These are phyloP conservation scores for Oryza officinalis DNA, from an alignment of 176 grass and related monocot genomes.

Conservation along the genomic window DNA sequence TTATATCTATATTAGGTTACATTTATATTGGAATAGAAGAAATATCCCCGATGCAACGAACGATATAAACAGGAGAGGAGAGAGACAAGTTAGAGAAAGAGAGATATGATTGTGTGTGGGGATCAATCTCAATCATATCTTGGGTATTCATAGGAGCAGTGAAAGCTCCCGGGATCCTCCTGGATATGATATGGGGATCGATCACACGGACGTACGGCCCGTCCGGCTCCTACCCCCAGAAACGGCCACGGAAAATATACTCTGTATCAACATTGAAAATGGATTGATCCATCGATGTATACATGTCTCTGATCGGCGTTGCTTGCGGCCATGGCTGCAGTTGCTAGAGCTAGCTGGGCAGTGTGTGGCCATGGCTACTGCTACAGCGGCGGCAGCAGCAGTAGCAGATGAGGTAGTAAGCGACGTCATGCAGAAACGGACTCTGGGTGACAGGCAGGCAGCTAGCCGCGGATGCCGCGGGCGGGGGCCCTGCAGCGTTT, in stretches of 20 bases:
- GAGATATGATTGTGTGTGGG: background rate
- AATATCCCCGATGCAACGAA: too few species aligned
- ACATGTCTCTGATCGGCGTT: too few species aligned
- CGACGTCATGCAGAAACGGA: background rate
- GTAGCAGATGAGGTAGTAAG: background rate
- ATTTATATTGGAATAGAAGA: too few species aligned
- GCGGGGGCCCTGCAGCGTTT: background rate
- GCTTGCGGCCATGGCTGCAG: background rate
- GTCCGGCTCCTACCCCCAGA: background rate
- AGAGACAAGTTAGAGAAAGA: too few species aligned
- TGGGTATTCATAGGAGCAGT: background rate
- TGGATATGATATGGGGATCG: background rate
- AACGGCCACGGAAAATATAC: background rate
- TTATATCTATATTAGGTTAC: too few species aligned
- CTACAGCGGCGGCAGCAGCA: background rate
- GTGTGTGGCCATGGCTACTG: background rate
- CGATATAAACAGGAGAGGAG: too few species aligned
- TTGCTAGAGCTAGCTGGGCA: too few species aligned
- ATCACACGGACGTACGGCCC: background rate
- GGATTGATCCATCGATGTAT: too few species aligned
- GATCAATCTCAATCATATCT: background rate
- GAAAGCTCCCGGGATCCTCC: background rate
- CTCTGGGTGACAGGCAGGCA: background rate
- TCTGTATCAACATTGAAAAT: background rate
- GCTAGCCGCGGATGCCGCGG: too few species aligned